Conservation (phyloP, 2,329 filamentous ascomycete genomes). For the Chaetothyriales sp. region DNA sequence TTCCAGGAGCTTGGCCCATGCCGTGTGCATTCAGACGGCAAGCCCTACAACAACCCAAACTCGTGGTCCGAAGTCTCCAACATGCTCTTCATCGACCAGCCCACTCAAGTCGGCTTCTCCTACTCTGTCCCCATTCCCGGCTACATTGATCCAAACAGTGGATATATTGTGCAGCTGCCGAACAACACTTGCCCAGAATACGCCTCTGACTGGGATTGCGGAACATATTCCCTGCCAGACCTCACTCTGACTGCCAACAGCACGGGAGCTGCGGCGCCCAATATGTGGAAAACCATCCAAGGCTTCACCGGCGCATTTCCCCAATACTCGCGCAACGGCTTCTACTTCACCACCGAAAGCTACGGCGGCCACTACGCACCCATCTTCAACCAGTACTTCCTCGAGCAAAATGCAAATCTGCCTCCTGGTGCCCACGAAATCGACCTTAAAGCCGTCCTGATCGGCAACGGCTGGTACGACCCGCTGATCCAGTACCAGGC, state of each 20-base stretch:
- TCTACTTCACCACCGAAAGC: constrained; percentile 44
- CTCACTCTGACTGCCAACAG: constrained; percentile 15
- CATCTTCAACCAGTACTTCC: constrained; percentile 33
- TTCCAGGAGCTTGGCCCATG: constrained; percentile 25
- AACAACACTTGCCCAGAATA: constrained; percentile 17
- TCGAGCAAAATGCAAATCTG: constrained; percentile 24
- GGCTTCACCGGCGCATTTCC: constrained; percentile 19
- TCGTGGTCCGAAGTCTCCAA: constrained; percentile 21
- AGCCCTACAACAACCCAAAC: constrained; percentile 27
- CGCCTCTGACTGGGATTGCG: constrained; percentile 14
- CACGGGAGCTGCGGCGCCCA: constrained; percentile 15
- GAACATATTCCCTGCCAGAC: constrained; percentile 17
- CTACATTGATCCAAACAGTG: constrained; percentile 11
- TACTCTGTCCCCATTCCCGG: constrained; percentile 28
- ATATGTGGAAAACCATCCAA: constrained; percentile 18
- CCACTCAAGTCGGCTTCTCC: constrained; percentile 45
- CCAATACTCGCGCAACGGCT: constrained; percentile 25
- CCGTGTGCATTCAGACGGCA: constrained; percentile 26
- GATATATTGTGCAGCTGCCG: constrained; percentile 12
- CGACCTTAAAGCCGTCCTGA: constrained; percentile 22
- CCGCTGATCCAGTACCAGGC: constrained; percentile 27
- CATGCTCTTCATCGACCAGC: constrained; percentile 55
- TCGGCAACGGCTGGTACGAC: constrained; percentile 27
- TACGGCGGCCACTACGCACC: constrained; percentile 48
- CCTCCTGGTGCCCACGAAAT: constrained; percentile 16